Evolutionary conservation across 1,284 basidiomycete genomes (phyloP).

Genomic region (Fomitiporia mediterranea): DNA sequence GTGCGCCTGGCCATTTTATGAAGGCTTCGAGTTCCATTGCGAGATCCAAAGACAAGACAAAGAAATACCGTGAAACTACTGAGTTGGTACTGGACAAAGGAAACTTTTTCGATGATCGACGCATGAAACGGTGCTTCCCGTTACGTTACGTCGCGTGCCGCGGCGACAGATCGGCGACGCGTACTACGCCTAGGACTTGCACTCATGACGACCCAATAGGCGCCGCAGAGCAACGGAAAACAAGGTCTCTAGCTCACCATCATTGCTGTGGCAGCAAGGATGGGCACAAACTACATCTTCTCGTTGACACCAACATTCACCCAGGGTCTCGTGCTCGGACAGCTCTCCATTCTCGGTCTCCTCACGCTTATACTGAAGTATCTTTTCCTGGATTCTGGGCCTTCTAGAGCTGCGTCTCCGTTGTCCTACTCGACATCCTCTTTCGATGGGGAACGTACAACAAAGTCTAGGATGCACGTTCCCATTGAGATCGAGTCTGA

Average conservation of each 20-base stretch:
- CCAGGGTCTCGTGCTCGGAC: conserved; percentile 75
- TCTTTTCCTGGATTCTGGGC: conserved; percentile 67
- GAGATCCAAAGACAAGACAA: background rate
- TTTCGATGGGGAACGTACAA: conserved; percentile 4
- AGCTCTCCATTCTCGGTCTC: conserved; percentile 69
- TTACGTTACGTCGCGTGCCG: no score
- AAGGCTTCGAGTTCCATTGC: conserved; percentile 37
- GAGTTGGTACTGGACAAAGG: background rate
- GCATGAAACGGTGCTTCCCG: no score
- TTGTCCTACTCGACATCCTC: conserved; percentile 23
- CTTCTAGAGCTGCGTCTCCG: conserved; percentile 37
- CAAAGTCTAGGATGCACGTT: conserved; percentile 24
- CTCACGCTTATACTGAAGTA: conserved; percentile 72
- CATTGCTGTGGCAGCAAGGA: conserved; percentile 25
- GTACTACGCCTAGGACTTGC: background rate
- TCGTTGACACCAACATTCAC: conserved; percentile 79
- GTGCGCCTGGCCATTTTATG: conserved; percentile 75
- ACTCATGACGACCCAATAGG: background rate
- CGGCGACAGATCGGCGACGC: no score
- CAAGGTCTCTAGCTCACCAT: background rate
- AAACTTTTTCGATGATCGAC: background rate
- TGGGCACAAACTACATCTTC: conserved; percentile 62
- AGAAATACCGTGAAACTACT: background rate
- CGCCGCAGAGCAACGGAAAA: background rate
- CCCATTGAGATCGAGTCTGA: conserved; percentile 20